These are phyloP conservation scores for Colletotrichum limetticola DNA, from an alignment of 2,329 filamentous ascomycete genomes.

Conservation along the genomic window DNA sequence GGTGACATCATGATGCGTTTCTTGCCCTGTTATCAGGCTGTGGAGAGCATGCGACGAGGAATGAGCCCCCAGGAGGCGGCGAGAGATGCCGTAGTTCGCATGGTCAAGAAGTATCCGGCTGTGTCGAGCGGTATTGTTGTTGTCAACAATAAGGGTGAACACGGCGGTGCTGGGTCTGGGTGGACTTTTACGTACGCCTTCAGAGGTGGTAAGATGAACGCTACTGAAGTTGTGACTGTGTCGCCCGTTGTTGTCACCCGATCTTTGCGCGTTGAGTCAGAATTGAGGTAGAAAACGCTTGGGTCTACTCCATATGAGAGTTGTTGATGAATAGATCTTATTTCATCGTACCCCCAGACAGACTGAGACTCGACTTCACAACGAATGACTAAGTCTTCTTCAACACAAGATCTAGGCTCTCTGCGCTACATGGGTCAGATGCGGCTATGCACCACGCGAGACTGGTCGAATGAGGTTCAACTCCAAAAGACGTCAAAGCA, in stretches of 20 bases:
- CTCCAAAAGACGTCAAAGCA: neutral
- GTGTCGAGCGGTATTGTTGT: slow-evolving; percentile 62
- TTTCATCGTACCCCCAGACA: neutral
- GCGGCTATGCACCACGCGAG: too few relatives aligned
- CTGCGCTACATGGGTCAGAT: too few relatives aligned
- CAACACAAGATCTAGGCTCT: neutral
- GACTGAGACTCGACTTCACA: neutral
- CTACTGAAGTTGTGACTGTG: slow-evolving; percentile 56
- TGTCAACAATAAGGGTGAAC: slow-evolving; percentile 57
- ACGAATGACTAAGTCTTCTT: neutral
- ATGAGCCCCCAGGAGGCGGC: slow-evolving; percentile 60
- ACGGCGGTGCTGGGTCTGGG: slow-evolving; percentile 62
- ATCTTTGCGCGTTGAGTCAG: neutral
- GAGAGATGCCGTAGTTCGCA: slow-evolving; percentile 60
- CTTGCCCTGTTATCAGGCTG: slow-evolving; percentile 66
- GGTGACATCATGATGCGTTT: slow-evolving; percentile 69
- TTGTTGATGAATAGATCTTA: neutral
- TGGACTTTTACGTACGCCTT: slow-evolving; percentile 67
- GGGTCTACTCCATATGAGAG: neutral
- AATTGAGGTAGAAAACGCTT: neutral
- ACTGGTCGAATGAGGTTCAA: neutral
- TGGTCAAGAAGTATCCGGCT: slow-evolving; percentile 58
- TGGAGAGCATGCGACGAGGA: slow-evolving; percentile 62
- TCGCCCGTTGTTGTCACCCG: slow-evolving; percentile 26
- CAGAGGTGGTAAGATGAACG: slow-evolving; percentile 58